Percentiles rank a stretch among this genome's conserved stretches.
Conservation (phyloP, 768 basidiomycete species). For the Dioszegia crocea region DNA sequence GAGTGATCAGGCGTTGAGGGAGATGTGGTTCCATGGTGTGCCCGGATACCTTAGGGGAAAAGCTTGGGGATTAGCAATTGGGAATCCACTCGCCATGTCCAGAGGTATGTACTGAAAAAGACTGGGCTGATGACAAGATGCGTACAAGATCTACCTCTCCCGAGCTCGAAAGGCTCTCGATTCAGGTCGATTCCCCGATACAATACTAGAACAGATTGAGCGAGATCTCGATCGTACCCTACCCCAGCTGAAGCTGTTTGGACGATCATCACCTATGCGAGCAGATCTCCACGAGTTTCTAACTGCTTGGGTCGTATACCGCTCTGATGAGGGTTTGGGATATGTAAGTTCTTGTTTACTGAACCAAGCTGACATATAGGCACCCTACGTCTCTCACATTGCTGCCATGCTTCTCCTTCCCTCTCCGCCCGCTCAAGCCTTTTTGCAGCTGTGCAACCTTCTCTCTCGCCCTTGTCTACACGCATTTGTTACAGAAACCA, state of each 20-base stretch:
- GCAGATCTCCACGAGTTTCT: constrained; percentile 44
- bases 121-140: constrained; percentile 19
- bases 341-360: constrained; percentile 37
- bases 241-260: constrained; percentile 36
- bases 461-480: constrained; percentile 41
- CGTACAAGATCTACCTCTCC: constrained; percentile 31
- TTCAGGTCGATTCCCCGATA: constrained; percentile 38
- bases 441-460: constrained; percentile 42
- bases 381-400: constrained; percentile 39
- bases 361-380: constrained; percentile 19
- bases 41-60: constrained; percentile 46
- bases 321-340: constrained; percentile 45
- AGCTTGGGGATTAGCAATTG: constrained; percentile 44
- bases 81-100: constrained; percentile 44
- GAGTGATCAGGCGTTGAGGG: constrained; percentile 27
- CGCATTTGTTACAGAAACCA: constrained; percentile 41
- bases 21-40: constrained; percentile 45
- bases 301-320: constrained; percentile 45
- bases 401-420: constrained; percentile 46
- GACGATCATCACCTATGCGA: constrained; percentile 36
- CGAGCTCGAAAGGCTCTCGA: constrained; percentile 37
- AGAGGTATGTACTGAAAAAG: constrained; percentile 26
- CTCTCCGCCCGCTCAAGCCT: constrained; percentile 37
- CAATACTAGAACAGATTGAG: constrained; percentile 38
- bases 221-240: constrained; percentile 35